Conservation (phyloP, 495 filamentous ascomycete genomes). For the Cercophora newfieldiana region DNA sequence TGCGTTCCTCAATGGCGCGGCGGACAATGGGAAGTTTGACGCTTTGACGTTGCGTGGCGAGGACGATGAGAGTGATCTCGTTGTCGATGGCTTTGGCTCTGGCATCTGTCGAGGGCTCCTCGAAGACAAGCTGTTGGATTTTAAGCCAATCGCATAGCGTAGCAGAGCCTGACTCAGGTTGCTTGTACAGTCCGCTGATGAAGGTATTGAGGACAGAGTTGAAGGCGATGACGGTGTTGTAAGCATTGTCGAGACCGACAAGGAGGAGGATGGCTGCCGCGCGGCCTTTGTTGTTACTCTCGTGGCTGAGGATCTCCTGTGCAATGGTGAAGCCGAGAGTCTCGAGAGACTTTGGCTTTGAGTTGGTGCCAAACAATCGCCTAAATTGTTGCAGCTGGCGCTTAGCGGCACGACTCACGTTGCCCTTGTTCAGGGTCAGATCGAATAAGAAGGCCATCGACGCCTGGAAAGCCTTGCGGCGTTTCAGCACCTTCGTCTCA, state of each 20-base stretch:
- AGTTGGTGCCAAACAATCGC: neutral
- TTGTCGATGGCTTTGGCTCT: neutral
- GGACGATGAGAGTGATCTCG: constrained; percentile 5
- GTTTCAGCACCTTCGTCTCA: constrained; percentile 20
- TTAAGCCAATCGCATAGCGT: constrained; percentile 9
- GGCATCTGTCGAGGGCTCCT: neutral
- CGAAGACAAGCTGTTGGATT: constrained; percentile 8
- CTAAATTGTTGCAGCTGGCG: neutral
- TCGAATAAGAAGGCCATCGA: constrained; percentile 14
- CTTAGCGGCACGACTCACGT: constrained; percentile 4
- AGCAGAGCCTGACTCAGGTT: neutral
- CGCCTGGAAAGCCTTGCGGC: constrained; percentile 18
- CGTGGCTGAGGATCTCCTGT: constrained; percentile 10
- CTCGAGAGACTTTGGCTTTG: constrained; percentile 11
- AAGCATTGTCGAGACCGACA: constrained; percentile 20
- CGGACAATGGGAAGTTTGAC: constrained; percentile 21
- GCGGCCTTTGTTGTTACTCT: constrained; percentile 5
- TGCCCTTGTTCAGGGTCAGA: constrained; percentile 16
- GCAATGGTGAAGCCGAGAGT: constrained; percentile 15
- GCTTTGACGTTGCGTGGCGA: constrained; percentile 8
- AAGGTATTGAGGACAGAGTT: constrained; percentile 6
- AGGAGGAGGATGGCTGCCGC: constrained; percentile 21
- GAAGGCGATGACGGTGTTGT: constrained; percentile 20
- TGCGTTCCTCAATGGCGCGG: constrained; percentile 2
- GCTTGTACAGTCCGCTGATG: constrained; percentile 3